Evolutionary conservation across 2,329 filamentous ascomycete species (phyloP), one percentile per base, ranked within the genome.

Genomic region (Magnaporthiopsis poae): DNA sequence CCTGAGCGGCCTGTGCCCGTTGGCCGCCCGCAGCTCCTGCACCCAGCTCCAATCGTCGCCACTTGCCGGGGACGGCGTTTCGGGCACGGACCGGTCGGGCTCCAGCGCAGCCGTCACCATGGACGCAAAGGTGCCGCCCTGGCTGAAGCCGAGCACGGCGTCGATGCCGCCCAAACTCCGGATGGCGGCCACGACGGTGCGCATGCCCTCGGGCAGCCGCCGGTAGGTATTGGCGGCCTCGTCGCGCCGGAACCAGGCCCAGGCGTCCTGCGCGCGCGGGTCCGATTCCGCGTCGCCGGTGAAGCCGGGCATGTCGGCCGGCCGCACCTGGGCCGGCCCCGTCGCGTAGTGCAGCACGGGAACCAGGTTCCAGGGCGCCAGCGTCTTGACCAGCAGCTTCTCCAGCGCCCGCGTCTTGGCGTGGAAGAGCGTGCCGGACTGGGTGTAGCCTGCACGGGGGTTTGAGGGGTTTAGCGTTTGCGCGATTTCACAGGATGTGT

Each of bases 341-440:
- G 89, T 91, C 5, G 89, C 88, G 77, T 90, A 92, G 73, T 86
- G 77, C 65, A 91, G 81, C 3, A 76, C 80, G 69, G 81, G 83
- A 66, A 75, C 81, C 72, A 85, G 75, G 71, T 80, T 80, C 66
- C 84, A 78, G 61, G 88, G 83, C 1, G 83, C 77, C 69, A 97
- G 89, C 35, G 86, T 80, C 74, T 96, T 96, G 68, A 81, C 77
- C 67, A 97, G 84, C 66, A 88, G 81, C 77, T 97, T 96, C 72
- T 92, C 87, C 1, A 97, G 82, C 13, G 91, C 91, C 76, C 92
- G 90, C 62, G 91, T 96, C 80, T 97, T 97, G 76, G 89, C 86
- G 75, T 87, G 89, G 84, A 97, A 97, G 69, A 92, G 81, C 4
- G 88, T 78, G 4, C 93, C 92, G 35, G 91, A 96, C 81, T 98